Evolutionary conservation across 805 yeast species (phyloP).

Genomic region (Cyberlindnera mrakii): DNA sequence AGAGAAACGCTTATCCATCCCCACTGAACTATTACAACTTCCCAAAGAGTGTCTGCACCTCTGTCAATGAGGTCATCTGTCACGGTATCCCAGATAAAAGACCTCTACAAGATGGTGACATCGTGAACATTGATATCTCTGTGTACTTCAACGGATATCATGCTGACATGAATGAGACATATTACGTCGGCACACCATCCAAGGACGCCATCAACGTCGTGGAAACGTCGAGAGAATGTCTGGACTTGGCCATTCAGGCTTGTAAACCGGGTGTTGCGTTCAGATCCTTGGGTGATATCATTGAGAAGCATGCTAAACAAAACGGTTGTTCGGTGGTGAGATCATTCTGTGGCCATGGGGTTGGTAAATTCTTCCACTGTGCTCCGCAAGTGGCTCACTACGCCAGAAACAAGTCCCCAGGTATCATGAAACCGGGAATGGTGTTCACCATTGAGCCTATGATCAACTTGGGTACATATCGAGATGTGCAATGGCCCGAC

Average conservation of each 20-base stretch:
- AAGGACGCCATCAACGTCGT: slow-evolving; percentile 83
- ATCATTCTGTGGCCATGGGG: slow-evolving; percentile 92
- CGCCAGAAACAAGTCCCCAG: slow-evolving; percentile 87
- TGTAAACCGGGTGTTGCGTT: slow-evolving; percentile 92
- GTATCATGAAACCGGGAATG: slow-evolving; percentile 93
- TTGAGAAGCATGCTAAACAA: slow-evolving; percentile 78
- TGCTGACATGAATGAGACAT: slow-evolving; percentile 93
- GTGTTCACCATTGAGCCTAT: slow-evolving; percentile 97
- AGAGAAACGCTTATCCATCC: slow-evolving; percentile 88
- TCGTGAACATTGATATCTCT: slow-evolving; percentile 84
- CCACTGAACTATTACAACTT: slow-evolving; percentile 91
- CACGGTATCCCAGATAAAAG: slow-evolving; percentile 96
- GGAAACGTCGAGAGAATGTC: slow-evolving; percentile 84
- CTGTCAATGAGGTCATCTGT: slow-evolving; percentile 91
- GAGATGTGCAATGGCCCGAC: slow-evolving; percentile 91
- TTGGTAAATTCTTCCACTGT: slow-evolving; percentile 79
- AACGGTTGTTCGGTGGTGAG: slow-evolving; percentile 83
- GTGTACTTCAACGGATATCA: slow-evolving; percentile 84
- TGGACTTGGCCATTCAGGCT: slow-evolving; percentile 72
- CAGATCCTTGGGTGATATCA: slow-evolving; percentile 79
- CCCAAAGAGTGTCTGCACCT: slow-evolving; percentile 89
- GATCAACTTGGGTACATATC: slow-evolving; percentile 80
- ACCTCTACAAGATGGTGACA: slow-evolving; percentile 87
- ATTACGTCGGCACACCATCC: slow-evolving; percentile 87
- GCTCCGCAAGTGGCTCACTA: slow-evolving; percentile 93